Evolutionary conservation across 148 eudicot species (phyloP).

Genomic region (Diospyros lotus): DNA sequence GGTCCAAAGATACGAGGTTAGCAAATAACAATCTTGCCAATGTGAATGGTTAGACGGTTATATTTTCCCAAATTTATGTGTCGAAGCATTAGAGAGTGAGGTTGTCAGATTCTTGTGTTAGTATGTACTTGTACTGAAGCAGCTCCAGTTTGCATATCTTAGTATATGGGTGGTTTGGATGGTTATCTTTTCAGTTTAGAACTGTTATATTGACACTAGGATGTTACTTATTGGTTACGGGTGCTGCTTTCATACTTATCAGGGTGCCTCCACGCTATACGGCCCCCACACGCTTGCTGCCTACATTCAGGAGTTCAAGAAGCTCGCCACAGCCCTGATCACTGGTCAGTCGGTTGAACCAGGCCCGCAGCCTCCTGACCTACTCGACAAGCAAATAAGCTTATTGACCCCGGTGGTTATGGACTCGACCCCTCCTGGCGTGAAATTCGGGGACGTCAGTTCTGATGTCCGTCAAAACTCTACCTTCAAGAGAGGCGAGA

Average conservation of each 20-base stretch:
- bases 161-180: not conserved
- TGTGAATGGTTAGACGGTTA: not conserved
- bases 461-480: constrained; percentile 58
- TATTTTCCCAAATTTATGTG: too few relatives aligned
- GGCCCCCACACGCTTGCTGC: constrained; percentile 91
- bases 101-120: too few relatives aligned
- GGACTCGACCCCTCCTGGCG: constrained; percentile 63
- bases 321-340: constrained; percentile 65
- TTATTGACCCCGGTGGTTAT: constrained; percentile 67
- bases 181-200: too few relatives aligned
- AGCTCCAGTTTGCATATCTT: not conserved
- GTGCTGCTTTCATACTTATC: constrained; percentile 11
- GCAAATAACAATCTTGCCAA: constrained; percentile 13
- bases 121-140: not conserved
- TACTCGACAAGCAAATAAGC: constrained; percentile 75
- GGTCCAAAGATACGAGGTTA: constrained; percentile 95
- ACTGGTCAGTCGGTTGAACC: constrained; percentile 38
- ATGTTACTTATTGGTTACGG: not conserved
- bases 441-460: constrained; percentile 58
- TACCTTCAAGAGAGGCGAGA: constrained; percentile 65
- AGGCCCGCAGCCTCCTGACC: constrained; percentile 89
- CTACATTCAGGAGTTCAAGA: constrained; percentile 87
- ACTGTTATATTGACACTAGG: too few relatives aligned
- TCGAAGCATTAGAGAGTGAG: too few relatives aligned
- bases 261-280: constrained; percentile 94